Conservation (phyloP, 768 basidiomycete genomes). For the Lepiota subincarnata region DNA sequence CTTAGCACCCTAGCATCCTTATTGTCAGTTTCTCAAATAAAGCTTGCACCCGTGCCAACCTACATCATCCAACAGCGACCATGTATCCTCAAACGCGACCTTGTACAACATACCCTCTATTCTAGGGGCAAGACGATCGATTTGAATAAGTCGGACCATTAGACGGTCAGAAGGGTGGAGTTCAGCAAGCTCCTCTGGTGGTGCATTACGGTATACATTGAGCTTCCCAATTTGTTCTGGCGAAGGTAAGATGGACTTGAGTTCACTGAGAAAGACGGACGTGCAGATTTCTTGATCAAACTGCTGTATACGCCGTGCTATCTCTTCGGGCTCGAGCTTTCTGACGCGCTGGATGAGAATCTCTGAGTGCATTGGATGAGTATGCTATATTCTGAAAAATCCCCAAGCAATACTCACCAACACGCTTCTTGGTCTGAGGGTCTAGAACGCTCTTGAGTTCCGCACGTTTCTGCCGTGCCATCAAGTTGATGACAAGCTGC, state of each 20-base stretch:
- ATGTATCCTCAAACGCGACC: slow-evolving; percentile 82
- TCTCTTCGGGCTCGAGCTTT: slow-evolving; percentile 80
- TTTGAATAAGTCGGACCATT: slow-evolving; percentile 96
- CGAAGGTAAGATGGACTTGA: slow-evolving; percentile 84
- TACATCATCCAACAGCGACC: slow-evolving; percentile 79
- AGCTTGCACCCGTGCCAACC: slow-evolving; percentile 17
- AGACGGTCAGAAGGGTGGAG: slow-evolving; percentile 95
- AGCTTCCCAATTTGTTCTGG: slow-evolving; percentile 91
- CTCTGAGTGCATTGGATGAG: slow-evolving; percentile 43
- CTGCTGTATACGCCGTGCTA: slow-evolving; percentile 76
- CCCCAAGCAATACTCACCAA: slow-evolving; percentile 55
- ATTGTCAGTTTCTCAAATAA: background rate
- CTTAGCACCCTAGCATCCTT: slow-evolving; percentile 58
- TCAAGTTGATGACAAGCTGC: slow-evolving; percentile 85
- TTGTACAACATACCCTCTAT: slow-evolving; percentile 97
- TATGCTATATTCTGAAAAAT: background rate
- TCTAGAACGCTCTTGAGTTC: slow-evolving; percentile 91
- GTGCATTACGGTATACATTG: slow-evolving; percentile 85
- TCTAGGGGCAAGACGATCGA: slow-evolving; percentile 80
- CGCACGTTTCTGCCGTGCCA: slow-evolving; percentile 82
- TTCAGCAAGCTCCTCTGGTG: slow-evolving; percentile 76
- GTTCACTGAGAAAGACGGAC: slow-evolving; percentile 83
- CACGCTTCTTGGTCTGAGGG: slow-evolving; percentile 86
- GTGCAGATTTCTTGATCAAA: slow-evolving; percentile 88
- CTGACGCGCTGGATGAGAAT: slow-evolving; percentile 88